Percentiles rank a stretch among this genome's conserved stretches.
Evolutionary conservation across 345 rosid species (phyloP).

Genomic region (Moricandia arvensis): DNA sequence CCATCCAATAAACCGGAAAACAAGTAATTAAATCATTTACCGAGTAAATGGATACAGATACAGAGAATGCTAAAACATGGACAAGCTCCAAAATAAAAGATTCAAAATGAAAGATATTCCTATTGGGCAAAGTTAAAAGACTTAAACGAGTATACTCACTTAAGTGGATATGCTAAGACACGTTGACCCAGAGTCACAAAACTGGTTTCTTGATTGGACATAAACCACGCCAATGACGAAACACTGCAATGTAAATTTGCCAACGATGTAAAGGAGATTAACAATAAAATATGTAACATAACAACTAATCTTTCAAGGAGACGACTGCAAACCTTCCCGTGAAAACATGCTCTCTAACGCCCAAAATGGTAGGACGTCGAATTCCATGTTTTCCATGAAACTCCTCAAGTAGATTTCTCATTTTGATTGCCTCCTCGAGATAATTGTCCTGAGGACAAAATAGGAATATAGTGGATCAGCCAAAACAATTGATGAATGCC

Average conservation of each 20-base stretch:
- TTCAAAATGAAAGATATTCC: neutral
- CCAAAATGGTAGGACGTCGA: slow-evolving; percentile 93
- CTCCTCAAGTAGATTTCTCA: slow-evolving; percentile 97
- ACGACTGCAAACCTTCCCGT: slow-evolving; percentile 75
- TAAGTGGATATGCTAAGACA: slow-evolving; percentile 84
- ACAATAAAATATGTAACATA: neutral
- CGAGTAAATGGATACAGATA: neutral
- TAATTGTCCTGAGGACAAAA: slow-evolving; percentile 74
- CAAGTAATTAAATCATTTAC: neutral
- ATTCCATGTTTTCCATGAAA: slow-evolving; percentile 90
- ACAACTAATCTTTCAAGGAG: neutral
- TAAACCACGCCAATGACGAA: slow-evolving; percentile 96
- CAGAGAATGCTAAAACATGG: neutral
- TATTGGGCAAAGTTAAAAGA: neutral
- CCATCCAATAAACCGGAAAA: neutral
- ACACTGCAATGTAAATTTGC: slow-evolving; percentile 64
- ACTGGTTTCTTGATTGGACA: slow-evolving; percentile 99
- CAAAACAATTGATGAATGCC: slow-evolving; percentile 1
- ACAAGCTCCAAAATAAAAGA: slow-evolving; percentile 7
- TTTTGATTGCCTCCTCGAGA: slow-evolving; percentile 95
- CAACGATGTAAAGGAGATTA: slow-evolving; percentile 29
- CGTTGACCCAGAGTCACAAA: slow-evolving; percentile 98
- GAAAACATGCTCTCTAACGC: slow-evolving; percentile 92
- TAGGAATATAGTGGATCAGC: slow-evolving; percentile 16
- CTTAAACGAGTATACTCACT: slow-evolving; percentile 54